phyloP scores from a whole-genome alignment of 331 rosid species.

The Dryas integrifolia region DNA sequence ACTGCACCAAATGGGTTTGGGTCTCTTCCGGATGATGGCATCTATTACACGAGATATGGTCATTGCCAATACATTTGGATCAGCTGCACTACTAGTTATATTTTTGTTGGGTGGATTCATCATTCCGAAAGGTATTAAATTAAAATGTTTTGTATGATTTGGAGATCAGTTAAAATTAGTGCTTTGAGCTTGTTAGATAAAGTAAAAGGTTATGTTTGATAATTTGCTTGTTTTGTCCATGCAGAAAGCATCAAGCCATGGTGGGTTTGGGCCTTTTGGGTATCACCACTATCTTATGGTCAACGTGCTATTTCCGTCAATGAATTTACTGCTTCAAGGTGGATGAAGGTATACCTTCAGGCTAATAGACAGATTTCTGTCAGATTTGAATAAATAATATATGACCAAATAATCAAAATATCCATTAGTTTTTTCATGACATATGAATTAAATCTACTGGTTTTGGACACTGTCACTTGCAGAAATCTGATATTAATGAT shows the following conservation, averaged over 20 bases:
- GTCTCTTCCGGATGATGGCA: slow-evolving; percentile 85
- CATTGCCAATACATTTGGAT: slow-evolving; percentile 78
- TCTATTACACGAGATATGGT: slow-evolving; percentile 78
- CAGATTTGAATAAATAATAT: slow-evolving; percentile 7
- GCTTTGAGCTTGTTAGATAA: not conserved
- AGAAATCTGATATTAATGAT: slow-evolving; percentile 42
- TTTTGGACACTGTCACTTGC: slow-evolving; percentile 27
- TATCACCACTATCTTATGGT: slow-evolving; percentile 80
- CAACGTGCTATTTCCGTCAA: slow-evolving; percentile 73
- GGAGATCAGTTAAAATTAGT: not conserved
- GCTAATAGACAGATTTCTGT: slow-evolving; percentile 15
- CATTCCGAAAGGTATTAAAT: slow-evolving; percentile 65
- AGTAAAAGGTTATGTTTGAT: not conserved
- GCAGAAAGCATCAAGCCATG: slow-evolving; percentile 75
- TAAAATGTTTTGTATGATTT: not conserved
- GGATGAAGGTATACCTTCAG: slow-evolving; percentile 55
- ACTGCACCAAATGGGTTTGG: slow-evolving; percentile 89
- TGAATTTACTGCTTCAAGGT: slow-evolving; percentile 77
- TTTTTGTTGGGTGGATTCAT: slow-evolving; percentile 81
- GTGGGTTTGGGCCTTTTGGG: slow-evolving; percentile 85
- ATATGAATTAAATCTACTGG: slow-evolving; percentile 17
- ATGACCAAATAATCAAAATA: not conserved
- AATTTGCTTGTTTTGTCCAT: slow-evolving; percentile 11
- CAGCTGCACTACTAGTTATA: slow-evolving; percentile 64
- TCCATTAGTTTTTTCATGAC: not conserved